A percentile compares a stretch with the other conserved stretches of the same genome.
phyloP scores from a whole-genome alignment of 2,329 filamentous ascomycete species.

The Stagonosporopsis chrysanthemi region DNA sequence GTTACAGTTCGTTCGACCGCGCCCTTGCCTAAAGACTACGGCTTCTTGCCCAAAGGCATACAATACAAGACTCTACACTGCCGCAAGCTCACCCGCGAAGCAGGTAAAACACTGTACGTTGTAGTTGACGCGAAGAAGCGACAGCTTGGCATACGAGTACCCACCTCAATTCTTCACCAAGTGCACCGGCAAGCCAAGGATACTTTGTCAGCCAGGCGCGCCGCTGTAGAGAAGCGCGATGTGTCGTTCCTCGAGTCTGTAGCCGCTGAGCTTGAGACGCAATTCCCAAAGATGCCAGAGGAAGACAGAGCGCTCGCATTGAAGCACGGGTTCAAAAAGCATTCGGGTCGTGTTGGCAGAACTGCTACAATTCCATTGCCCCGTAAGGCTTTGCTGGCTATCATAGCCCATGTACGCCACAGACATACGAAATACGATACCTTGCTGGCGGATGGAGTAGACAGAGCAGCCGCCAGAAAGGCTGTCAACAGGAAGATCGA shows the following conservation, averaged over 20 bases:
- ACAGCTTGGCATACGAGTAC: constrained; percentile 54
- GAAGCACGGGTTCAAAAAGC: constrained; percentile 55
- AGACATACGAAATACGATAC: constrained; percentile 57
- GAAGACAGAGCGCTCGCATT: constrained; percentile 48
- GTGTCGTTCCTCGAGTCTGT: constrained; percentile 30
- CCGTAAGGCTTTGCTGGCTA: constrained; percentile 56
- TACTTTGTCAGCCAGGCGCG: constrained; percentile 52
- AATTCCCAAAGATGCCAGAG: constrained; percentile 55
- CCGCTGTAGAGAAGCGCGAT: constrained; percentile 48
- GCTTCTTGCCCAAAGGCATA: constrained; percentile 45
- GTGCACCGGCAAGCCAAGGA: constrained; percentile 51
- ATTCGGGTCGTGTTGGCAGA: constrained; percentile 58
- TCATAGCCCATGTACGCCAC: constrained; percentile 60
- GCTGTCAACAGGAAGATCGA: constrained; percentile 32
- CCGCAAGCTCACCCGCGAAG: constrained; percentile 41
- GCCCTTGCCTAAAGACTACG: constrained; percentile 41
- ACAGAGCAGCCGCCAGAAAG: constrained; percentile 33
- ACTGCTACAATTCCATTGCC: constrained; percentile 50
- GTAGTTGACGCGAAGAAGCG: constrained; percentile 37
- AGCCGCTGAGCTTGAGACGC: constrained; percentile 41
- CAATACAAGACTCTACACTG: constrained; percentile 46
- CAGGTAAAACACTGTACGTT: constrained; percentile 37
- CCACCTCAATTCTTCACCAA: constrained; percentile 46
- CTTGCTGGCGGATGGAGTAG: constrained; percentile 38
- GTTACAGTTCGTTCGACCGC: constrained; percentile 28